These are phyloP conservation scores for Amphibolis antarctica DNA, from an alignment of 106 monocot species.

Conservation along the genomic window DNA sequence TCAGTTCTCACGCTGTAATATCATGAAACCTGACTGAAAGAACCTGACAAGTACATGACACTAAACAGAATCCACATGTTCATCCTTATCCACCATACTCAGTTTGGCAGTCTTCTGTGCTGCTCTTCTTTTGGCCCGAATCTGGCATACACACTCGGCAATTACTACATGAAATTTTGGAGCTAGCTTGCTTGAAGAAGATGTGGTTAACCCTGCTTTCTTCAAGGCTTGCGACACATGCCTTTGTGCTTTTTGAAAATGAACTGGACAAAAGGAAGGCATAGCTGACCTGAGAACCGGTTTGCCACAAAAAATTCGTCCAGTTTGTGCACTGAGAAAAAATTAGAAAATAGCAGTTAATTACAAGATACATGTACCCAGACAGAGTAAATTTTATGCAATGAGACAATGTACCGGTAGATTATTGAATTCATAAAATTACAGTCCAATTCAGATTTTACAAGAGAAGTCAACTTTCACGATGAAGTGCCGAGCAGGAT, in stretches of 20 bases:
- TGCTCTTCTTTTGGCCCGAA: slow-evolving; percentile 19
- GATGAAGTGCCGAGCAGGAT: too few species aligned
- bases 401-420: too few species aligned
- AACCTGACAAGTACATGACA: neutral
- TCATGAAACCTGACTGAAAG: neutral
- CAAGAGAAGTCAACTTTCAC: too few species aligned
- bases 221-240: slow-evolving; percentile 22
- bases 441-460: too few species aligned
- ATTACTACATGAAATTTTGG: slow-evolving; percentile 22
- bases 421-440: too few species aligned
- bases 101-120: neutral
- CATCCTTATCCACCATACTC: slow-evolving; percentile 4
- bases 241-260: slow-evolving; percentile 24
- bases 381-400: too few species aligned
- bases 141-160: slow-evolving; percentile 16
- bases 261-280: slow-evolving; percentile 18
- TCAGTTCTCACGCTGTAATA: neutral
- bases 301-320: slow-evolving; percentile 19
- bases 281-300: slow-evolving; percentile 19
- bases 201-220: slow-evolving; percentile 15
- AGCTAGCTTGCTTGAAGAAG: slow-evolving; percentile 14
- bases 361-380: neutral
- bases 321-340: slow-evolving; percentile 19
- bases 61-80: neutral
- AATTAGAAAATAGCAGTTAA: neutral